A percentile compares a stretch with the other conserved stretches of the same genome.
These are phyloP conservation scores for Leccinum sublutescens DNA, from an alignment of 768 basidiomycete genomes.

Conservation along the genomic window DNA sequence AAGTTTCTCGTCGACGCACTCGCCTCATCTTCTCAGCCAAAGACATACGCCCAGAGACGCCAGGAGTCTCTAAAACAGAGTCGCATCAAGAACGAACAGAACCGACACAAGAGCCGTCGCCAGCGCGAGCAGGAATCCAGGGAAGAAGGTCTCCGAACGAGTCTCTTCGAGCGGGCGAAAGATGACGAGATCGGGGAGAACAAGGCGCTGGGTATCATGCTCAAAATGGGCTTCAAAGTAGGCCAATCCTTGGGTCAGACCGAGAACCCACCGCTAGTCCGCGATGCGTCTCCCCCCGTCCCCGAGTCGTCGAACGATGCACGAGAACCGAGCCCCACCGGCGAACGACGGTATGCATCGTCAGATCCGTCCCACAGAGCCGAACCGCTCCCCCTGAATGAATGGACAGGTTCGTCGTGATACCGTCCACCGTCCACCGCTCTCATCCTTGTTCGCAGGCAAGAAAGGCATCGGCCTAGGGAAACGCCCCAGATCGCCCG, in stretches of 20 bases:
- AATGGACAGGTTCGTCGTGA: conserved; percentile 72
- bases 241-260: conserved; percentile 70
- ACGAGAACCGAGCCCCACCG: conserved; percentile 2
- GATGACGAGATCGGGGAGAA: conserved; percentile 48
- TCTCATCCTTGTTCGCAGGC: conserved; percentile 44
- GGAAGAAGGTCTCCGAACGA: conserved; percentile 75
- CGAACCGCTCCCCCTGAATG: conserved; percentile 72
- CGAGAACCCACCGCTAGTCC: conserved; percentile 10
- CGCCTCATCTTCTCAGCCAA: conserved; percentile 38
- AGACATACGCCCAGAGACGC: conserved; percentile 70
- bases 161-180: conserved; percentile 74
- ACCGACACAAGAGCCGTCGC: conserved; percentile 55
- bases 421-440: not conserved
- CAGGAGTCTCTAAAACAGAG: conserved; percentile 60
- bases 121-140: conserved; percentile 73
- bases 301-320: conserved; percentile 1
- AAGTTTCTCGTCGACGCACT: conserved; percentile 64
- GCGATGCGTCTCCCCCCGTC: not conserved
- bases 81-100: conserved; percentile 64
- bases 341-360: not conserved
- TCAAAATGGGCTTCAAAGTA: conserved; percentile 91
- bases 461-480: conserved; percentile 72
- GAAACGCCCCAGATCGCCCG: conserved; percentile 69
- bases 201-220: conserved; percentile 87
- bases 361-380: conserved; percentile 41